phyloP scores from a whole-genome alignment of 148 eudicot species.

The Vaccinium macrocarpon region DNA sequence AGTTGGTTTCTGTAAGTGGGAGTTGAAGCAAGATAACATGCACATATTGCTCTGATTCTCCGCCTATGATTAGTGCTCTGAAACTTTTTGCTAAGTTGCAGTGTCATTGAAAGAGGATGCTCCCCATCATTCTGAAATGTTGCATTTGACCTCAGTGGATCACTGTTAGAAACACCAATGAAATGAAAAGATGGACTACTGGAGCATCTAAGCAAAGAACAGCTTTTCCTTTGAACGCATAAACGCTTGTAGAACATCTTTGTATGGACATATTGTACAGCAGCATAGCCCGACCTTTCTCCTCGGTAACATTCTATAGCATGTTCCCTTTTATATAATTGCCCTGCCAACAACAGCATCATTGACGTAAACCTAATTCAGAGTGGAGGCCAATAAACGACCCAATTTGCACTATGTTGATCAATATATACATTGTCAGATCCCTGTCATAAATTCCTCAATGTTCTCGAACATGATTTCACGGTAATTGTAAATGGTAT shows the following conservation, averaged over 20 bases:
- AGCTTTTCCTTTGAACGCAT: conserved; percentile 32
- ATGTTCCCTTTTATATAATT: conserved; percentile 33
- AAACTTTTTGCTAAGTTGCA: conserved; percentile 25
- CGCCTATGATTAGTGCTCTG: conserved; percentile 24
- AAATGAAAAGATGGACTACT: conserved; percentile 32
- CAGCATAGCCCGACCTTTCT: conserved; percentile 35
- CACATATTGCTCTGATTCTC: conserved; percentile 38
- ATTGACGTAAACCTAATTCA: neutral
- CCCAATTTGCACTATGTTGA: neutral
- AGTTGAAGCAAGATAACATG: conserved; percentile 37
- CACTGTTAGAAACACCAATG: conserved; percentile 28
- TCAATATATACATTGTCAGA: neutral
- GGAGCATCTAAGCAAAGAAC: conserved; percentile 37
- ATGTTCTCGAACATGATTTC: neutral
- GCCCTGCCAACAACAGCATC: conserved; percentile 37
- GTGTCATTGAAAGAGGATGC: conserved; percentile 24
- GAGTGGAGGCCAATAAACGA: neutral
- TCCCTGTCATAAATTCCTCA: neutral
- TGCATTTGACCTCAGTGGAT: conserved; percentile 24
- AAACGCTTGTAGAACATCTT: conserved; percentile 22
- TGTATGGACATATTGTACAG: conserved; percentile 33
- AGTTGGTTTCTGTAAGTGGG: conserved; percentile 33
- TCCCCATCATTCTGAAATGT: conserved; percentile 16
- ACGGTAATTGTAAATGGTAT: neutral
- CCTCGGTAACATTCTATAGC: conserved; percentile 31